Percentiles rank a stretch among this genome's conserved stretches.
Evolutionary conservation across 2,329 filamentous ascomycete genomes (phyloP).

Genomic region (Epichloe typhina): DNA sequence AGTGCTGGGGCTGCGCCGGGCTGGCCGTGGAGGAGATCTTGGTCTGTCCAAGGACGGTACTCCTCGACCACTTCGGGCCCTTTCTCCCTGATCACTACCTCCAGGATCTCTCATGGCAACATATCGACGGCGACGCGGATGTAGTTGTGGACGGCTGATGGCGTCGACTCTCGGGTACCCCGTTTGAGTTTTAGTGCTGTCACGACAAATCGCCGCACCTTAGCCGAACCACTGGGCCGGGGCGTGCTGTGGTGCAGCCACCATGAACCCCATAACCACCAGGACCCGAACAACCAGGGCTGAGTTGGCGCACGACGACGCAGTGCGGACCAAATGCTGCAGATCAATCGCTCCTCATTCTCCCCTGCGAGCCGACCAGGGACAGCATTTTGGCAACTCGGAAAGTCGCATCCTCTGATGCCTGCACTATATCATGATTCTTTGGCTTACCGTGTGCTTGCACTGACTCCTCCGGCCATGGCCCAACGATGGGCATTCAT

Average conservation of each 20-base stretch:
- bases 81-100: constrained; percentile 23
- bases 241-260: not conserved
- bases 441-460: not conserved
- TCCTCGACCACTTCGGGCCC: constrained; percentile 23
- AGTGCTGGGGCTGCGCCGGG: constrained; percentile 17
- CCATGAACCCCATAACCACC: not conserved
- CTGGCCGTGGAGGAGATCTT: constrained; percentile 19
- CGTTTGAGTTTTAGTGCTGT: constrained; percentile 26
- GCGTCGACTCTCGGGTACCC: constrained; percentile 12
- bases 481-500: not conserved
- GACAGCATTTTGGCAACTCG: not conserved
- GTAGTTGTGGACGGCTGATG: constrained; percentile 18
- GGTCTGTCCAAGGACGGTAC: constrained; percentile 18
- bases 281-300: not conserved
- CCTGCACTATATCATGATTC: not conserved
- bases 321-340: not conserved
- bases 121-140: constrained; percentile 24
- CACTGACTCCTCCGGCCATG: not conserved
- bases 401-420: not conserved
- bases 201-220: constrained; percentile 25
- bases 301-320: not conserved
- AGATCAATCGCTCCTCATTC: not conserved
- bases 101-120: constrained; percentile 28
- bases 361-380: not conserved
- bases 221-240: constrained; percentile 17